These are phyloP conservation scores for Thinopyrum elongatum DNA, from an alignment of 176 grass and related monocot species.

Conservation along the genomic window DNA sequence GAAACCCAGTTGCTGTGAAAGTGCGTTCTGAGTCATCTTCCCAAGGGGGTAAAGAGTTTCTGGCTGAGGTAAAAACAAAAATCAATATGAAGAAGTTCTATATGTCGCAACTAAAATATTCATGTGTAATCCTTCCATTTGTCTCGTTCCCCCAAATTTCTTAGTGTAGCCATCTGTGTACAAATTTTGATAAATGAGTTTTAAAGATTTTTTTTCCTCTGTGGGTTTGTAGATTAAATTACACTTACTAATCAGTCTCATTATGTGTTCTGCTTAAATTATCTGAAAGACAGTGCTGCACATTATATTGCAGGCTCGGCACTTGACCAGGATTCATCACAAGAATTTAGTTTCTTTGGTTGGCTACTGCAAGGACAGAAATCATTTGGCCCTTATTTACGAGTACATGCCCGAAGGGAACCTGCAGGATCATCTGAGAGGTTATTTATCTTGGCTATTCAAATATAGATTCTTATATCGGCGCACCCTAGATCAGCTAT, in stretches of 20 bases:
- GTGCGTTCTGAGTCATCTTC: conserved; percentile 33
- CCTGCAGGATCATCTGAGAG: conserved; percentile 41
- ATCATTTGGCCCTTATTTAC: conserved; percentile 44
- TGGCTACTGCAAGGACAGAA: conserved; percentile 62
- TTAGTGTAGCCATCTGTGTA: not conserved
- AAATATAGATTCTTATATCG: not conserved
- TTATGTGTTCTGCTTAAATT: not conserved
- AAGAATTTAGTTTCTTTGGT: conserved; percentile 65
- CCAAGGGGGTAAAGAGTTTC: conserved; percentile 56
- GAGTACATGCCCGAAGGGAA: conserved; percentile 52
- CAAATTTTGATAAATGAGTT: not conserved
- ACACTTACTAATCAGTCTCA: not conserved
- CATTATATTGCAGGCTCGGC: conserved; percentile 41
- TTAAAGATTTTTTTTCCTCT: not conserved
- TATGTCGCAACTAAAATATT: not conserved
- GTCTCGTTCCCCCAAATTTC: not conserved
- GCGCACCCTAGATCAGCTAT: not conserved
- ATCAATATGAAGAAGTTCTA: not conserved
- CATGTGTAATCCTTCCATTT: not conserved
- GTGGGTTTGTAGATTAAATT: not conserved
- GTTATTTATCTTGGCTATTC: conserved; percentile 21
- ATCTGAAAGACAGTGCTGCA: not conserved
- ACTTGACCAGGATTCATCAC: conserved; percentile 63
- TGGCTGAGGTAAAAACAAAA: conserved; percentile 54
- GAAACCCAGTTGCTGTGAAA: conserved; percentile 66